A percentile compares a stretch with the other conserved stretches of the same genome.
phyloP scores from a whole-genome alignment of 768 basidiomycete genomes.

The Macrocybe gigantea region DNA sequence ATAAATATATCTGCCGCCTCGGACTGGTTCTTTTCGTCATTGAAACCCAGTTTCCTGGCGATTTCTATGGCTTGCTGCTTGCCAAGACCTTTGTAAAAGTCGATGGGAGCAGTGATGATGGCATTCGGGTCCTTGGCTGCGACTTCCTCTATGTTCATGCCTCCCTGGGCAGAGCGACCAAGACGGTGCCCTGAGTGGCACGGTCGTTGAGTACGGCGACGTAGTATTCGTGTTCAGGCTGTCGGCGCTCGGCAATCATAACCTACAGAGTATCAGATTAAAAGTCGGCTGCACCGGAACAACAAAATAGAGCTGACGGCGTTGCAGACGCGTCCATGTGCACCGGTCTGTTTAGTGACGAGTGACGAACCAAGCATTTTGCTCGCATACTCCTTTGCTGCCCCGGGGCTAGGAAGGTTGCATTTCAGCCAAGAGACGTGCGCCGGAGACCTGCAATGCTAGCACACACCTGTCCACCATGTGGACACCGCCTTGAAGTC shows the following conservation, averaged over 20 bases:
- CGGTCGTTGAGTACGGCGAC: constrained; percentile 97
- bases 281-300: neutral
- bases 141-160: constrained; percentile 99
- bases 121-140: constrained; percentile 92
- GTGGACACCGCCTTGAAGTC: constrained; percentile 97
- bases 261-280: constrained; percentile 44
- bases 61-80: constrained; percentile 65
- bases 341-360: constrained; percentile 98
- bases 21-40: constrained; percentile 57
- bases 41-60: constrained; percentile 91
- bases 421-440: neutral
- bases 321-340: constrained; percentile 88
- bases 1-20: constrained; percentile 93
- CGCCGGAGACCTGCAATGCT: neutral
- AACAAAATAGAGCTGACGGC: constrained; percentile 49
- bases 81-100: constrained; percentile 76
- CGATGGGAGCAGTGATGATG: constrained; percentile 92
- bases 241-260: constrained; percentile 95
- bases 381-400: constrained; percentile 80
- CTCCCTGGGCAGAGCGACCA: constrained; percentile 94
- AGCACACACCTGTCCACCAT: constrained; percentile 71
- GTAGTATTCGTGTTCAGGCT: constrained; percentile 96
- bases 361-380: constrained; percentile 95
- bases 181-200: constrained; percentile 78
- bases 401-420: constrained; percentile 54